Base-by-base conservation (phyloP, 805 yeast species). In the Saturnispora gosingensis region DNA sequence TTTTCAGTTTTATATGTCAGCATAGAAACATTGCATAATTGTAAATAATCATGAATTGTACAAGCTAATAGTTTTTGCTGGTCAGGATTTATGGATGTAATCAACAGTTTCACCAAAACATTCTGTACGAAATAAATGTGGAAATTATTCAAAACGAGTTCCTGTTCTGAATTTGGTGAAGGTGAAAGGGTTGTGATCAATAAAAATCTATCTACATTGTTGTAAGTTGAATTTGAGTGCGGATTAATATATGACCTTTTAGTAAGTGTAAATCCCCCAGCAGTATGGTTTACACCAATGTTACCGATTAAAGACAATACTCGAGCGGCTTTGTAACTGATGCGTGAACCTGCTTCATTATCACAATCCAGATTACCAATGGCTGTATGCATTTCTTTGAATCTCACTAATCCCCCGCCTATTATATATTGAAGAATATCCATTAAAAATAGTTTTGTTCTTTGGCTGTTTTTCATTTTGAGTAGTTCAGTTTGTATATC, bases 41-140 rank as follows among this genome's bases (percentile, higher is more conserved):
- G 81, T 48, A 93, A 67, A 46, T 83, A 82, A 56, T 88, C 93
- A 64, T 93, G 99, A 78, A 93, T 87, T 0, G 91, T 85, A 65
- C 79, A 85, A 0, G 97, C 96, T 35, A 89, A 74, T 61, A 84
- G 86, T 53, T 86, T 73, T 64, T 93, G 99, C 46, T 81, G 79
- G 22, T 80, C 77, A 0, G 98, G 96, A 61, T 89, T 89, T 34
- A 84, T 85, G 1, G 97, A 84, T 0, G 96, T 89, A 81, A 95
- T 83, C 66, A 89, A 90, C 1, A 88, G 80, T 34, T 87, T 88
- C 8, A 90, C 84, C n/a, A 93, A 72, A 53, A 80, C 73, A 50
- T 77, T 75, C 54, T 86, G 83, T 34, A 90, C 70, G 46, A 90
- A 79, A 58, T 75, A 73, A 3, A 78, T 70, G 32, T 88, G 72